A percentile compares a stretch with the other conserved stretches of the same genome.
phyloP scores from a whole-genome alignment of 2,329 filamentous ascomycete species.

The Aspergillus sergii region DNA sequence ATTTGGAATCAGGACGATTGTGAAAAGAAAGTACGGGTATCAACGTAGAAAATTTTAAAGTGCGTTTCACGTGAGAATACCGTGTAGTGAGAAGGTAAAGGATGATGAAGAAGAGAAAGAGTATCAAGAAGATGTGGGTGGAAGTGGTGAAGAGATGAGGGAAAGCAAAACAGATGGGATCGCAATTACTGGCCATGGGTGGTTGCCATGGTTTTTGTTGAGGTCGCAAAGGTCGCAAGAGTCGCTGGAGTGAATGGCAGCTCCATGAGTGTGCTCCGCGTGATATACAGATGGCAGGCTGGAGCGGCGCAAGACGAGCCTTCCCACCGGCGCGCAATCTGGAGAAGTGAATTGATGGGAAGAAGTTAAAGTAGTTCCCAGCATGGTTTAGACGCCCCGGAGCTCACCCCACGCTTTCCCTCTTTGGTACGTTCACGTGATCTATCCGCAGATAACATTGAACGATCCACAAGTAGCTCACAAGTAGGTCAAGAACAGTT shows the following conservation, averaged over 20 bases:
- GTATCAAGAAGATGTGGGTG: not conserved
- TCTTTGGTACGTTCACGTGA: not conserved
- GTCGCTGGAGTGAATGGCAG: conserved; percentile 10
- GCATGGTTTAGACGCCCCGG: not conserved
- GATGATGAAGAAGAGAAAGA: conserved; percentile 9
- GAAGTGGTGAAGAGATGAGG: not conserved
- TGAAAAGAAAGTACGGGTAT: not conserved
- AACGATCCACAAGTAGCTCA: not conserved
- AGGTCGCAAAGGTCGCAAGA: conserved; percentile 15
- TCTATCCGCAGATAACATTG: not conserved
- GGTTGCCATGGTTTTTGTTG: conserved; percentile 14
- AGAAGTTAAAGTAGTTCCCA: conserved; percentile 6
- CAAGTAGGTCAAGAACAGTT: not conserved
- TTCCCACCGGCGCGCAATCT: conserved; percentile 6
- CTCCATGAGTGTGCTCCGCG: conserved; percentile 14
- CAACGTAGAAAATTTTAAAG: not conserved
- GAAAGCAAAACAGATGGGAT: conserved; percentile 18
- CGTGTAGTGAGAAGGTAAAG: conserved; percentile 2
- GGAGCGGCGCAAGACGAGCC: not conserved
- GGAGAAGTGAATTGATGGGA: conserved; percentile 7
- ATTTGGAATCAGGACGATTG: not conserved
- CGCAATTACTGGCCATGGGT: conserved; percentile 18
- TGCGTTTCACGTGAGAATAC: not conserved
- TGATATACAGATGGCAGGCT: not conserved
- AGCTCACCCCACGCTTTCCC: not conserved